These are phyloP conservation scores for Brasilioporus rufonigricans DNA, from an alignment of 768 basidiomycete genomes.

Conservation along the genomic window DNA sequence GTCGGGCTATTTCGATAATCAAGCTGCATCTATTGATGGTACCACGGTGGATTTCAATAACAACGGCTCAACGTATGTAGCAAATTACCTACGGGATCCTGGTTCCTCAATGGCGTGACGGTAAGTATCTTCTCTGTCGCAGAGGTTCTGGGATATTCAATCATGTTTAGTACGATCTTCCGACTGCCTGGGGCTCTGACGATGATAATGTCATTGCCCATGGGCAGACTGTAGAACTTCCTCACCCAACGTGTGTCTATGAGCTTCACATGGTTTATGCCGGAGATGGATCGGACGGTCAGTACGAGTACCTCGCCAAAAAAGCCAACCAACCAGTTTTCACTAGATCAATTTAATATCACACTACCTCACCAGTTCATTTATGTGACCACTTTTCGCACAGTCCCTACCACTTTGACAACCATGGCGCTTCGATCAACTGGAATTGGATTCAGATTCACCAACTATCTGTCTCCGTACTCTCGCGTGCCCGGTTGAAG, in stretches of 20 bases:
- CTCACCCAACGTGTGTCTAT: conserved; percentile 36
- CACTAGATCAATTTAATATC: conserved; percentile 34
- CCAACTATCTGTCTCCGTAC: conserved; percentile 43
- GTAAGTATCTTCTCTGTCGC: conserved; percentile 21
- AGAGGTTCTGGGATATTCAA: background rate
- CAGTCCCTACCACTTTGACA: conserved; percentile 47
- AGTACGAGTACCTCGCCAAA: conserved; percentile 2
- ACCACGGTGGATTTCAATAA: conserved; percentile 41
- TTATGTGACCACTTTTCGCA: background rate
- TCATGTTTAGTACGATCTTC: conserved; percentile 39
- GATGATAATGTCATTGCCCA: conserved; percentile 46
- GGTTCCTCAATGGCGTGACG: conserved; percentile 39
- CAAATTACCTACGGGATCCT: conserved; percentile 41
- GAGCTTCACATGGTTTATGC: conserved; percentile 50
- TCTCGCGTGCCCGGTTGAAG: conserved; percentile 39
- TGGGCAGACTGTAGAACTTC: conserved; percentile 39
- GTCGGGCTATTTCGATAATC: conserved; percentile 37
- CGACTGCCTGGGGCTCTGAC: conserved; percentile 37
- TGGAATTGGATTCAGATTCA: conserved; percentile 44
- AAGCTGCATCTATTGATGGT: conserved; percentile 41
- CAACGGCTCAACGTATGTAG: conserved; percentile 38
- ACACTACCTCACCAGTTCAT: conserved; percentile 33
- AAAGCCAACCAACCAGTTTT: background rate
- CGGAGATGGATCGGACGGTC: conserved; percentile 37
- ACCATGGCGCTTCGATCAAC: conserved; percentile 33